A percentile compares a stretch with the other conserved stretches of the same genome.
phyloP scores from a whole-genome alignment of 192 early-diverging fungal species.

The Rhizophagus sp. region DNA sequence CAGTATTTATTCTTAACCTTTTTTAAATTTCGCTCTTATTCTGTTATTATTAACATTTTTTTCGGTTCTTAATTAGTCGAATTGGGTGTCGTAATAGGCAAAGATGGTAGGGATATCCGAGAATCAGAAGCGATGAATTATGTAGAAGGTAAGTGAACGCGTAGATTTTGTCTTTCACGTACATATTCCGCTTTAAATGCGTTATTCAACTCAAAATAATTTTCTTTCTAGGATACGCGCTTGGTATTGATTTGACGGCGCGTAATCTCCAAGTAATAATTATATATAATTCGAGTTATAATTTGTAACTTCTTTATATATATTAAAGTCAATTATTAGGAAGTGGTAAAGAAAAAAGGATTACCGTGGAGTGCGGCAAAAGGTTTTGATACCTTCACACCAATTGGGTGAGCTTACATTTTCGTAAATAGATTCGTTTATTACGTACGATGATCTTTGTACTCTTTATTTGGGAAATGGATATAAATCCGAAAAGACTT shows the following conservation, averaged over 20 bases:
- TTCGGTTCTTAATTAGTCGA: conserved; percentile 59
- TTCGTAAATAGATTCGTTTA: neutral
- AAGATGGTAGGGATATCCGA: conserved; percentile 71
- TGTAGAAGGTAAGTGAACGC: conserved; percentile 50
- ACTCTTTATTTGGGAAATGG: too few species aligned
- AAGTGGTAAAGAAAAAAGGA: conserved; percentile 78
- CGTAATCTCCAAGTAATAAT: conserved; percentile 70
- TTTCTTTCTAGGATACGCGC: conserved; percentile 61
- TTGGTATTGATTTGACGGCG: conserved; percentile 93
- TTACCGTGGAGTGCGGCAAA: conserved; percentile 92
- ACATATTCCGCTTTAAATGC: neutral
- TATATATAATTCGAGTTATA: neutral
- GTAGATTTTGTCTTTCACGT: neutral
- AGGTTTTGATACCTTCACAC: conserved; percentile 94
- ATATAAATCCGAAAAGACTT: too few species aligned
- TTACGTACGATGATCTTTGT: neutral
- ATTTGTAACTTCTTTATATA: neutral
- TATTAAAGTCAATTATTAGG: conserved; percentile 40
- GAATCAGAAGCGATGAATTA: conserved; percentile 61
- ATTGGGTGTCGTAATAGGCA: conserved; percentile 89
- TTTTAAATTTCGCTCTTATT: neutral
- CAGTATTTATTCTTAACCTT: neutral
- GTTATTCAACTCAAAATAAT: neutral
- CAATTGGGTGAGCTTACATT: conserved; percentile 59
- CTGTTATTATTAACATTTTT: neutral